Percentiles rank a stretch among this genome's conserved stretches.
phyloP scores from a whole-genome alignment of 139 green algal species.

The Penium margaritaceum region DNA sequence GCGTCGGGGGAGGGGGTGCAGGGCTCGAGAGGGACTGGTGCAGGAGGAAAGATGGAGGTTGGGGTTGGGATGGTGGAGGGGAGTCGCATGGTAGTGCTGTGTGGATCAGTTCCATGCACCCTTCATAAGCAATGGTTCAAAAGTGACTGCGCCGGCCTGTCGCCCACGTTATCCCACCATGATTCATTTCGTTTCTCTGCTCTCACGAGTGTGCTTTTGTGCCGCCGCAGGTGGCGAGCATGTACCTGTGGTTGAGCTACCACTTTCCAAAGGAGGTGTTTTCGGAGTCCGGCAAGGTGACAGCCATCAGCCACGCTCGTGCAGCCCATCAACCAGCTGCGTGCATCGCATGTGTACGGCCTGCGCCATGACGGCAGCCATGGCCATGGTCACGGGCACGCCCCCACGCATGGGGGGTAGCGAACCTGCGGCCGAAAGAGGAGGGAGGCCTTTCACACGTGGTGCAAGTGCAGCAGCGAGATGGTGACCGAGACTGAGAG shows the following conservation, averaged over 20 bases:
- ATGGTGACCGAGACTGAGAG: background rate
- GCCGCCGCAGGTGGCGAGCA: conserved; percentile 1
- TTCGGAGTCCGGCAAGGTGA: background rate
- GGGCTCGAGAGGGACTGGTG: no score
- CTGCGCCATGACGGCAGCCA: background rate
- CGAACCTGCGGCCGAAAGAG: no score
- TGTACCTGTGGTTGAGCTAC: conserved; percentile 12
- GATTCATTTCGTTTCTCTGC: background rate
- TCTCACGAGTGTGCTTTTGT: background rate
- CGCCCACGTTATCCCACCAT: background rate
- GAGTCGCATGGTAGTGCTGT: no score
- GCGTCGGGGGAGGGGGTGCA: no score
- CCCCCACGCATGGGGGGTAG: background rate
- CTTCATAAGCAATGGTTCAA: conserved; percentile 24
- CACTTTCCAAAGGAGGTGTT: conserved; percentile 13
- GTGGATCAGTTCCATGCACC: no score
- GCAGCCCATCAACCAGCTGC: background rate
- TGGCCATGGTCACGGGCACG: background rate
- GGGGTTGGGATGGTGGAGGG: no score
- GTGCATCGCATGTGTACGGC: background rate
- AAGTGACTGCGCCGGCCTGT: background rate
- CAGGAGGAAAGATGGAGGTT: no score
- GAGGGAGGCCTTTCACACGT: no score
- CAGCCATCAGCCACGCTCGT: background rate
- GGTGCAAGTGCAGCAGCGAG: background rate